Base-by-base conservation (phyloP, 2,329 filamentous ascomycete species). In the Emydomyces testavorans region DNA sequence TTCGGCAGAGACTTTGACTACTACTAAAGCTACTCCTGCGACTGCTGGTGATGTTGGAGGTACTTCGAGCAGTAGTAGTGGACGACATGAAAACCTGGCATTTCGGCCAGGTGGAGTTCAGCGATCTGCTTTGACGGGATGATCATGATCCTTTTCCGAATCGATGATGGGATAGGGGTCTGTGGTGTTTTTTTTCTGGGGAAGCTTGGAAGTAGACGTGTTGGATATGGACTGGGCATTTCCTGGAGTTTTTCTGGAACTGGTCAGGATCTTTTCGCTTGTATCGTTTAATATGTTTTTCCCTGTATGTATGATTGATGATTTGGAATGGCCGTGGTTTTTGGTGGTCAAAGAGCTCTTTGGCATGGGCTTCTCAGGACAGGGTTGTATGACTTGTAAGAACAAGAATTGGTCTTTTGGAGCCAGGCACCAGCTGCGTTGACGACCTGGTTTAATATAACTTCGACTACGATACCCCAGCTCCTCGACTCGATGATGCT, bases 101-200 rank as follows among this genome's bases (percentile, higher is more conserved):
- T 46, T 38, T 38, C 21, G 34, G 15, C 21, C 43, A 31, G 43
- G 43, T 31, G 20, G 24, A 38, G 43, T 38, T 37, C 20, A 31
- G 34, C 21, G 43, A 46, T 46, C 43, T 46, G 32, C 43, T 31
- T 20, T 37, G 32, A 20, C 43, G 32, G 43, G 43, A 46, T 46
- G 43, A 46, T 46, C 43, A 45, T 21, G 8, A 13, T 4, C 6
- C 8, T 29, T 31, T 46, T 46, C 23, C 28, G 40, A 4, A 31
- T n/a, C 13, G 39, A n/a, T 42, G 39, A 31, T 29, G 21, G 39
- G 39, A 31, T 23, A n/a, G 26, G 16, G 26, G 16, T 2, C 16
- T 11, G n/a, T 5, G 29, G 29, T 16, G 23, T 29, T 23, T 11
- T 32, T 43, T 43, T 20, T 43, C 29, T 13, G 28, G 29, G 8